Base-by-base conservation (phyloP, 257 asterid genomes). In the Apocynum venetum region DNA sequence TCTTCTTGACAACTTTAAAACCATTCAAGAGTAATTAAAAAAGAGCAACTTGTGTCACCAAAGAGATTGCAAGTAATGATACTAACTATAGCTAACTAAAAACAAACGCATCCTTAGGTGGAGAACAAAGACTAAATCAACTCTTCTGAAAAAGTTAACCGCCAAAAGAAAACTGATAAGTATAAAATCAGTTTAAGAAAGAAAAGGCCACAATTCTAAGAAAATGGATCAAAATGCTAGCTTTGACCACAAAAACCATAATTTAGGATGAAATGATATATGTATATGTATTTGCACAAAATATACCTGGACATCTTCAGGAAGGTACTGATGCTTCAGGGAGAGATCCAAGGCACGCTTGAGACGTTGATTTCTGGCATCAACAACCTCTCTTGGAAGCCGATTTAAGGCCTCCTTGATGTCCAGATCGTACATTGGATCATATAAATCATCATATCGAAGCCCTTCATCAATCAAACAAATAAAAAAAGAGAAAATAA, bases 311-410 rank as follows among this genome's bases (percentile, higher is more conserved):
- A 92, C 88, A 51, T 92, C 86, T 35, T 86, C 84, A 0, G 95
- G 87, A 68, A 94, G 95, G 80, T 91, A 86, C 66, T 85, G 83
- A 56, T 94, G 98, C 87, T 94, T 94, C 97, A 94, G 66, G 59
- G 98, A 94, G 66, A 94, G 96, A 82, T 94, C 97, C 88, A 94
- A 78, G 79, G 98, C 96, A 70, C 97, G 97, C 86, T 82, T 79
- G 44, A 94, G 93, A 74, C 97, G 93, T 84, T 84, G 97, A 78
- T 89, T 88, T 83, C 98, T 86, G 70, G 98, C 97, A 80, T 91
- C 96, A 82, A 94, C 96, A 47, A 94, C 76, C 86, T 88, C 92
- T 60, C 77, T 90, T 5, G 97, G 97, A 55, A 94, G 91, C 83
- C 98, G 94, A 83, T 89, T 86, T 76, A 94, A 84, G 76, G 98